Conservation (phyloP, 2,329 filamentous ascomycete species). For the Endoconidiophora polonica region DNA sequence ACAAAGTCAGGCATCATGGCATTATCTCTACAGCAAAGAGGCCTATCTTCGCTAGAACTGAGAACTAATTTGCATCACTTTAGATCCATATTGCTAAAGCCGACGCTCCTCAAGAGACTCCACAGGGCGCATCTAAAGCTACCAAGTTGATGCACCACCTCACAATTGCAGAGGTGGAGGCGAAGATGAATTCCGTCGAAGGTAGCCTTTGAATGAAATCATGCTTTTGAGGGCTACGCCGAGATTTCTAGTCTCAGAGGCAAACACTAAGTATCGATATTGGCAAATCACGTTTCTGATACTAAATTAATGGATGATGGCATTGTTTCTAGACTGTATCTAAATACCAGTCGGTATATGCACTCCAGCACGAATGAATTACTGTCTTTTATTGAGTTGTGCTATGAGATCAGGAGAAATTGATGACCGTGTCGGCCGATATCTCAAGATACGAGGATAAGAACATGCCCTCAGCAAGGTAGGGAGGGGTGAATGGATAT, state of each 20-base stretch:
- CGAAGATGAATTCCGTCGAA: conserved; percentile 49
- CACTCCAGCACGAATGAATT: no score
- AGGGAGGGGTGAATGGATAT: no score
- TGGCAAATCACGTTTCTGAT: background rate
- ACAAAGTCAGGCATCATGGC: background rate
- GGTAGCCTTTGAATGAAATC: no score
- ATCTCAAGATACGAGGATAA: no score
- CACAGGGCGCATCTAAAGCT: conserved; percentile 39
- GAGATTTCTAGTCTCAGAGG: background rate
- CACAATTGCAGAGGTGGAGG: conserved; percentile 46
- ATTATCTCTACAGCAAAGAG: background rate
- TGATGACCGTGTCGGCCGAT: background rate
- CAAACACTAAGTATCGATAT: background rate
- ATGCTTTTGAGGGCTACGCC: background rate
- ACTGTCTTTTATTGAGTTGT: background rate
- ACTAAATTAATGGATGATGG: background rate
- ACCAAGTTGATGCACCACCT: conserved; percentile 68
- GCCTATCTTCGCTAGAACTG: background rate
- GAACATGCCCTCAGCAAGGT: no score
- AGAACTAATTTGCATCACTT: background rate
- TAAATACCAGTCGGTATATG: background rate
- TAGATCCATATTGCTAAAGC: conserved; percentile 48
- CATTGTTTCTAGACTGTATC: background rate
- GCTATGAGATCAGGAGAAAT: background rate
- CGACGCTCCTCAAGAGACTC: conserved; percentile 31